Base-by-base conservation (phyloP, 306 rosid species). In the Cercis canadensis region DNA sequence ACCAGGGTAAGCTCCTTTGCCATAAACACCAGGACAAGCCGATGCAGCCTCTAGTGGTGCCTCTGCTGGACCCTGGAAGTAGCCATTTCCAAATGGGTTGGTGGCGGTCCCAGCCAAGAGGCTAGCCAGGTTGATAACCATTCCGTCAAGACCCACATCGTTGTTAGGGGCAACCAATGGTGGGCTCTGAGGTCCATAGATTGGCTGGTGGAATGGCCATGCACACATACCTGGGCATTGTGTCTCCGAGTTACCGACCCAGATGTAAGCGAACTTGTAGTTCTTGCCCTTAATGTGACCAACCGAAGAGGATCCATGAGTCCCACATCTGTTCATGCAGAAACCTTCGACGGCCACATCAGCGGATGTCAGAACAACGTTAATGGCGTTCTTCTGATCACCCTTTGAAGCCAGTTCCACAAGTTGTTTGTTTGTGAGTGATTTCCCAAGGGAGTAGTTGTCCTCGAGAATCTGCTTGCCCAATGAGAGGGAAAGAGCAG, bases 161-260 rank as follows among this genome's bases (percentile, higher is more conserved):
- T 87, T 81, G 78, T 89, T 89, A 1, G 96, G 96, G 0, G 92
- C 76, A 45, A 81, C 40, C 41, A 89, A 60, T 0, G 90, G 87
- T 7, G 87, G 76, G 47, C 16, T 68, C 32, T 83, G 86, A 0
- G 96, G 90, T 0, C 92, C 90, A 6, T 89, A 87, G 8, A 87
- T 66, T 0, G 92, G 89, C 44, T 82, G 92, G 58, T 89, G 92
- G 69, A 89, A 88, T 2, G 95, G 91, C 95, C 96, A 89, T 0
- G 96, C 92, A 17, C 96, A 89, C 13, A 81, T 84, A 0, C 92
- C 96, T 0, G 92, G 90, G 62, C 92, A 89, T 5, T 87, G 96
- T 0, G 75, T 83, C 40, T 80, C 92, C 0, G 96, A 89, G 45
- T 89, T 89, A 0, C 96, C 92, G 0, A 87, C 90, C 96, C 92